Conservation (phyloP, 2,329 filamentous ascomycete genomes). For the Samsoniella hepiali region DNA sequence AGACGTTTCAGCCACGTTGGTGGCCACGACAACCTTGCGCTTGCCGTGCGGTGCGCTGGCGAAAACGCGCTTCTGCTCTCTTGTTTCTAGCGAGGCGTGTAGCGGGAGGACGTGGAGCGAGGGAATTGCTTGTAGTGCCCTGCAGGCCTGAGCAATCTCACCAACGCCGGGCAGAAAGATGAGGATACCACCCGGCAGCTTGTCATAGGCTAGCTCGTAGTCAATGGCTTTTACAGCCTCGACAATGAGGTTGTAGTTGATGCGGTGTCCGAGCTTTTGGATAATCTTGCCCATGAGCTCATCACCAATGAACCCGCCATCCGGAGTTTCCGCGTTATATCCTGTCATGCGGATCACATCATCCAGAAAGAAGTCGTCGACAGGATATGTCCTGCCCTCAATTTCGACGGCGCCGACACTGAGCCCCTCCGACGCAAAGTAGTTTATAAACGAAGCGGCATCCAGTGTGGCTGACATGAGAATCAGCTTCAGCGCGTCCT, state of each 20-base stretch:
- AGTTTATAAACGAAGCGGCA: conserved; percentile 76
- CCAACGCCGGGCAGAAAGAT: conserved; percentile 91
- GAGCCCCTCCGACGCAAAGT: conserved; percentile 68
- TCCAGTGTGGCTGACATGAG: conserved; percentile 97
- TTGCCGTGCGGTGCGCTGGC: conserved; percentile 70
- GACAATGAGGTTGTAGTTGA: conserved; percentile 86
- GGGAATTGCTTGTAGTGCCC: conserved; percentile 58
- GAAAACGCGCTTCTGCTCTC: conserved; percentile 87
- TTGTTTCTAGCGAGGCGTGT: conserved; percentile 85
- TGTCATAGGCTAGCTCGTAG: conserved; percentile 60
- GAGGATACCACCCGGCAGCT: conserved; percentile 77
- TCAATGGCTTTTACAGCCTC: conserved; percentile 82
- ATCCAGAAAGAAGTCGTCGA: conserved; percentile 85
- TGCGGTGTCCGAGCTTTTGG: conserved; percentile 71
- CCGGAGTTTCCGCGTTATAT: conserved; percentile 56
- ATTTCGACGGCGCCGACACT: conserved; percentile 82
- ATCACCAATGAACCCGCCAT: conserved; percentile 44
- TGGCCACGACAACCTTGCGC: conserved; percentile 89
- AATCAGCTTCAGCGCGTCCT: conserved; percentile 81
- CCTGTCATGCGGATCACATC: conserved; percentile 79
- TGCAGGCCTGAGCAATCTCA: conserved; percentile 82
- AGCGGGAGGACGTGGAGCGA: conserved; percentile 77
- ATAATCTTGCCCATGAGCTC: conserved; percentile 67
- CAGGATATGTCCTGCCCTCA: conserved; percentile 81
- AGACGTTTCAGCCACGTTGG: conserved; percentile 96